These are phyloP conservation scores for Eragrostis nindensis DNA, from an alignment of 176 grass and related monocot genomes.

Conservation along the genomic window DNA sequence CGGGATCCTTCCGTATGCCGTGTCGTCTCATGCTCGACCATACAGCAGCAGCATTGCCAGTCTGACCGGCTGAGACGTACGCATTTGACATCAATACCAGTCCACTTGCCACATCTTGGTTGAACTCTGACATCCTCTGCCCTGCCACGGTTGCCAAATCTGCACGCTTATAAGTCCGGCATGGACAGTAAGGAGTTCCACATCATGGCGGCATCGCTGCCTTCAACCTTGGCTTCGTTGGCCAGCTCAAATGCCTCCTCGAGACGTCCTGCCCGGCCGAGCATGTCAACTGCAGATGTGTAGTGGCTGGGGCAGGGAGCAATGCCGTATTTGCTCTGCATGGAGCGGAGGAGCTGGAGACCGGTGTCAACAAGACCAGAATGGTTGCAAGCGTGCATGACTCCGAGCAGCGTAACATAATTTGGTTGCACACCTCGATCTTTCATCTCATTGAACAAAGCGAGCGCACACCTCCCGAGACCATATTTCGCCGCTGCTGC, in stretches of 20 bases:
- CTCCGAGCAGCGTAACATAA: constrained; percentile 65
- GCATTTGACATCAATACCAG: constrained; percentile 79
- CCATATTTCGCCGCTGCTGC: constrained; percentile 71
- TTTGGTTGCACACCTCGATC: constrained; percentile 52
- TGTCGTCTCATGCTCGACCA: constrained; percentile 58
- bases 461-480: constrained; percentile 21
- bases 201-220: constrained; percentile 55
- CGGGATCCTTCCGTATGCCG: constrained; percentile 73
- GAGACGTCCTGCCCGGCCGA: constrained; percentile 57
- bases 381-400: constrained; percentile 79
- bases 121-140: constrained; percentile 56
- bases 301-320: constrained; percentile 64
- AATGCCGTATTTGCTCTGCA: constrained; percentile 52
- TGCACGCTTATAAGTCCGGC: constrained; percentile 60
- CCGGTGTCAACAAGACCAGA: constrained; percentile 67
- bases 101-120: constrained; percentile 61
- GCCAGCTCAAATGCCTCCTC: constrained; percentile 61
- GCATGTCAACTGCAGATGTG: constrained; percentile 79
- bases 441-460: constrained; percentile 69
- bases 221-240: constrained; percentile 45
- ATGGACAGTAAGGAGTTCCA: constrained; percentile 85
- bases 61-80: constrained; percentile 65
- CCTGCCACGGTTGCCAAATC: constrained; percentile 61
- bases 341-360: constrained; percentile 58
- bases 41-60: constrained; percentile 44